Percentiles rank a stretch among this genome's conserved stretches.
Evolutionary conservation across 345 rosid genomes (phyloP).

Genomic region (Citrus inodora): DNA sequence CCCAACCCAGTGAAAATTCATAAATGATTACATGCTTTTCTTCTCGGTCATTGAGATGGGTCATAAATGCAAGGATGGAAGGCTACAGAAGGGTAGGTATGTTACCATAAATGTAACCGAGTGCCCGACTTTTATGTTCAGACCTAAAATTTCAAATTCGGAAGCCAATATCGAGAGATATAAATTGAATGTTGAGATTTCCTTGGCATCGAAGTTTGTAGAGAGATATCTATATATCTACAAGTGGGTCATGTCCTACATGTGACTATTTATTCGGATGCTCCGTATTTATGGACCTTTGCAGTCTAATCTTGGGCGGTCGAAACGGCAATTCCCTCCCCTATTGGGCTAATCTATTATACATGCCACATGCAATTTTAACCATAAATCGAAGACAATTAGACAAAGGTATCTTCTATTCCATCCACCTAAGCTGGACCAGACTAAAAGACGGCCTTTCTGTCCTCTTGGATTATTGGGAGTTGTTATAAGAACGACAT

Average conservation of each 20-base stretch:
- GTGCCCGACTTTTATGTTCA: slow-evolving; percentile 8
- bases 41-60: slow-evolving; percentile 9
- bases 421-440: neutral
- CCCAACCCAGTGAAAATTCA: no score
- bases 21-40: slow-evolving; percentile 7
- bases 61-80: slow-evolving; percentile 22
- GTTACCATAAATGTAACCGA: slow-evolving; percentile 25
- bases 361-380: neutral
- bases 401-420: neutral
- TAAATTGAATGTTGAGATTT: neutral
- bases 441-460: neutral
- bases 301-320: neutral
- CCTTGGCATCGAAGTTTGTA: neutral
- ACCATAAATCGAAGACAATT: neutral
- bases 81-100: slow-evolving; percentile 9
- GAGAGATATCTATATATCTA: neutral
- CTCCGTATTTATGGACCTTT: neutral
- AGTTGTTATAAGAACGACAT: neutral
- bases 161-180: neutral
- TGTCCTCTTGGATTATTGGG: neutral
- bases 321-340: neutral
- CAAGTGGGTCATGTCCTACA: slow-evolving; percentile 26
- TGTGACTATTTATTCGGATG: slow-evolving; percentile 20
- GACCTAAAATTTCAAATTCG: slow-evolving; percentile 3
- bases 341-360: neutral